A percentile compares a stretch with the other conserved stretches of the same genome.
These are phyloP conservation scores for Suhomyces tanzawaensis DNA, from an alignment of 805 yeast species.

Conservation along the genomic window DNA sequence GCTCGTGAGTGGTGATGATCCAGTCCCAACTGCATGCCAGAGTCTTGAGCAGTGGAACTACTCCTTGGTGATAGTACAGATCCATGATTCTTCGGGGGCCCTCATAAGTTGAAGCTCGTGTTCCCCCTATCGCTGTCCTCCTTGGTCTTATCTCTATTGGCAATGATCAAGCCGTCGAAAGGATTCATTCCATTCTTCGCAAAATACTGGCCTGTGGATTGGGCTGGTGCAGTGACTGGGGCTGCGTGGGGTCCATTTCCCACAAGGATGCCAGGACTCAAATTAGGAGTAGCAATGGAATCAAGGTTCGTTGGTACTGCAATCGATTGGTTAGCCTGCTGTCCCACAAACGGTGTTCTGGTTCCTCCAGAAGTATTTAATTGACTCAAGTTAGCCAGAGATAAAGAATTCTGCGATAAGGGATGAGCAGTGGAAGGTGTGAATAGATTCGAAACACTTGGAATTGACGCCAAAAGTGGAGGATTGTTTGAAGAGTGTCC, in stretches of 20 bases:
- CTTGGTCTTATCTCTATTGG: constrained; percentile 11
- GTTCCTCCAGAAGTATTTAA: constrained; percentile 14
- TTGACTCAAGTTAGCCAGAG: constrained; percentile 15
- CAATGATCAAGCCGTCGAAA: constrained; percentile 37
- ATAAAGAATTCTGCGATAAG: constrained; percentile 11
- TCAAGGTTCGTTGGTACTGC: neutral
- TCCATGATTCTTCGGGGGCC: too few relatives aligned
- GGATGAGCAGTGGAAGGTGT: constrained; percentile 31
- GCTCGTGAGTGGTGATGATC: too few relatives aligned
- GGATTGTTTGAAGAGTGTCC: constrained; percentile 13
- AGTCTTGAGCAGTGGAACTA: too few relatives aligned
- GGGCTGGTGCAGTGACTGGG: constrained; percentile 27
- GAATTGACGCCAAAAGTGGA: constrained; percentile 26
- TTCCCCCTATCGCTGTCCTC: constrained; percentile 3
- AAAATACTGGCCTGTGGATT: constrained; percentile 31
- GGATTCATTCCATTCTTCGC: constrained; percentile 38
- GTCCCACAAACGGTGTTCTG: constrained; percentile 26
- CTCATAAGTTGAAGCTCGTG: constrained; percentile 5
- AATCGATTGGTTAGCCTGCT: constrained; percentile 18
- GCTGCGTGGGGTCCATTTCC: constrained; percentile 5
- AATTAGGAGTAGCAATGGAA: constrained; percentile 2
- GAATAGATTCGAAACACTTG: constrained; percentile 33
- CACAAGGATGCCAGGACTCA: constrained; percentile 14
- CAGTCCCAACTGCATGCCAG: too few relatives aligned
- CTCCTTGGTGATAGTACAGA: too few relatives aligned